phyloP scores from a whole-genome alignment of 2,329 filamentous ascomycete genomes.

The Aspergillus fructus region DNA sequence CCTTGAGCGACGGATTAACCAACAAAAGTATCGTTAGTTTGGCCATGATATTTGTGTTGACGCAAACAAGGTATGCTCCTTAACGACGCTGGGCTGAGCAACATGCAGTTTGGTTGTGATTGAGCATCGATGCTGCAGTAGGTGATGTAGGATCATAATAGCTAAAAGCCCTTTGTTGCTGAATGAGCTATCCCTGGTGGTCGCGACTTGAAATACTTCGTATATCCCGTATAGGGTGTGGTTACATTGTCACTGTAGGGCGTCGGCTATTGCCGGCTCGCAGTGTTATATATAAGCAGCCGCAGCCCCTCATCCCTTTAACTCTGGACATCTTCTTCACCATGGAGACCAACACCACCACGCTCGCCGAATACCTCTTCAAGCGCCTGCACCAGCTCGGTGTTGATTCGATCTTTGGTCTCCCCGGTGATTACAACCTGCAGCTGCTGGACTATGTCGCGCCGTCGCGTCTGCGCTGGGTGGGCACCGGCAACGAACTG shows the following conservation, averaged over 20 bases:
- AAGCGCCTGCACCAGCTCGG: constrained; percentile 63
- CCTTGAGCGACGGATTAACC: not conserved
- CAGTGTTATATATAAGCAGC: not conserved
- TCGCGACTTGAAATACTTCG: no score
- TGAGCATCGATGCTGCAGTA: no score
- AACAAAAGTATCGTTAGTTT: no score
- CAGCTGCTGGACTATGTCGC: constrained; percentile 66
- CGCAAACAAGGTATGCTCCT: no score
- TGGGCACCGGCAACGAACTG: constrained; percentile 68
- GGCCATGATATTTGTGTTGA: no score
- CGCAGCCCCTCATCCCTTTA: not conserved
- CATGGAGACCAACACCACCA: constrained; percentile 18
- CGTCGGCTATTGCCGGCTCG: not conserved
- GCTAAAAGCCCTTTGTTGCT: no score
- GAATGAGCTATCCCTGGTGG: no score
- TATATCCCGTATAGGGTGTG: no score
- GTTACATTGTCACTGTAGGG: no score
- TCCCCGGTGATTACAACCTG: constrained; percentile 73
- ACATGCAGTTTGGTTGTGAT: no score
- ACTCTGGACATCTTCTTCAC: not conserved
- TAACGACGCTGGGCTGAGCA: no score
- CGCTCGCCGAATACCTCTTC: constrained; percentile 58
- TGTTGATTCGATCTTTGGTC: constrained; percentile 64
- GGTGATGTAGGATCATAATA: no score
- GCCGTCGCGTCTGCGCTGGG: constrained; percentile 60